Percentiles rank a stretch among this genome's conserved stretches.
Conservation (phyloP, 129 eudicot genomes). For the Arctium lappa region DNA sequence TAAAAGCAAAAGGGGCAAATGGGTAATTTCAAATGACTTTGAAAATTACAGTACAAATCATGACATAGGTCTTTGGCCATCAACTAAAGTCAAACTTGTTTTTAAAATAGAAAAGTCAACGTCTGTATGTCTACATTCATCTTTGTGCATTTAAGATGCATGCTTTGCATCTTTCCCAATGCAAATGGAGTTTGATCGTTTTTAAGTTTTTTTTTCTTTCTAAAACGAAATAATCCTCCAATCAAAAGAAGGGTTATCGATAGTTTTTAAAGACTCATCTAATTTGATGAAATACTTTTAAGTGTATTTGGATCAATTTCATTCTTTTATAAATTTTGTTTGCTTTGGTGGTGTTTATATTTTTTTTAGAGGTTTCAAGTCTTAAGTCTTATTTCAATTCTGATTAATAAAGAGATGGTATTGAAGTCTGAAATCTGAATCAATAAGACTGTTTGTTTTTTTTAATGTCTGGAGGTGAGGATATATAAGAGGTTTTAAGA, state of each 20-base stretch:
- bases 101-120: constrained; percentile 10
- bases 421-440: too few species aligned
- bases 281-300: too few species aligned
- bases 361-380: too few species aligned
- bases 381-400: too few species aligned
- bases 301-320: too few species aligned
- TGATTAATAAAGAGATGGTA: too few species aligned
- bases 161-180: constrained; percentile 20
- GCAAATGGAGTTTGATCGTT: constrained; percentile 9
- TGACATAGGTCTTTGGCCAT: background rate
- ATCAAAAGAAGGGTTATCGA: background rate
- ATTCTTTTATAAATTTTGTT: too few species aligned
- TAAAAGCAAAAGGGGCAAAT: background rate
- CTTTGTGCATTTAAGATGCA: constrained; percentile 18
- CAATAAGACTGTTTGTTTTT: too few species aligned
- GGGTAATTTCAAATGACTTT: background rate
- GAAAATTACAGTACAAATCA: background rate
- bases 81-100: background rate
- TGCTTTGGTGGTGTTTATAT: too few species aligned
- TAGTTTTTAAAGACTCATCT: too few species aligned
- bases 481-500: too few species aligned
- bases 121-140: constrained; percentile 13
- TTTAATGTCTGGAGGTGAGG: too few species aligned
- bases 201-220: background rate
- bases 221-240: background rate